Evolutionary conservation across 2,329 filamentous ascomycete species (phyloP), one percentile per base, ranked within the genome.

Genomic region (Hypoxylon sp.): DNA sequence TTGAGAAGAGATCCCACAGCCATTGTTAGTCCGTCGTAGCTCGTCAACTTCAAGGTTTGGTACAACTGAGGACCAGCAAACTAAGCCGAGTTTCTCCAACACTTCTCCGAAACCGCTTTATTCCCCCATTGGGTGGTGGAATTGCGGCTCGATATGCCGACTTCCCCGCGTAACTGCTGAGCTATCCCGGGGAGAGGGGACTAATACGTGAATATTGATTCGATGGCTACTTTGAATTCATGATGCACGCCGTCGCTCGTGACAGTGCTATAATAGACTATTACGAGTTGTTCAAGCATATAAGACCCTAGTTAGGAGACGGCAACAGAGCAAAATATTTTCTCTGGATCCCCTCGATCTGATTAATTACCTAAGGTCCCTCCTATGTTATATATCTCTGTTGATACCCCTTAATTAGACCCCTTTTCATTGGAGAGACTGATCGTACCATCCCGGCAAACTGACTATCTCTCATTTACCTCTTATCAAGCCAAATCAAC

Each of bases 71-170:
- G 36, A 10, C 38, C 28, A 45, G 23, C 49, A 60, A 55, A 43
- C 53, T 57, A 55, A 58, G 55, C 66, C 63, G 65, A 64, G n/a
- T 62, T 43, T 71, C 69, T 67, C 73, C 70, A 70, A 72, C 48
- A 52, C 14, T 55, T 70, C 68, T 68, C 73, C 73, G 70, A 74
- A 69, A 67, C 56, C 59, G 68, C 68, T 41, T 34, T 19, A 63
- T 17, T 48, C 14, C 28, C 28, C 49, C 28, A 61, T 61, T 63
- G 69, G 64, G 60, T 57, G 36, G 36, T 59, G 67, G 67, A 30
- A 67, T 65, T 21, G n/a, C 56, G 67, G 69, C 68, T 67, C 65
- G 63, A 68, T 56, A 53, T 67, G 65, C 65, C 65, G 63, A 43
- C 14, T 62, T 63, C 66, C 70, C 69, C 70, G 50, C 70, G 57